Percentiles rank a stretch among this genome's conserved stretches.
Conservation (phyloP, 768 basidiomycete species). For the Cystobasidium onofrii region DNA sequence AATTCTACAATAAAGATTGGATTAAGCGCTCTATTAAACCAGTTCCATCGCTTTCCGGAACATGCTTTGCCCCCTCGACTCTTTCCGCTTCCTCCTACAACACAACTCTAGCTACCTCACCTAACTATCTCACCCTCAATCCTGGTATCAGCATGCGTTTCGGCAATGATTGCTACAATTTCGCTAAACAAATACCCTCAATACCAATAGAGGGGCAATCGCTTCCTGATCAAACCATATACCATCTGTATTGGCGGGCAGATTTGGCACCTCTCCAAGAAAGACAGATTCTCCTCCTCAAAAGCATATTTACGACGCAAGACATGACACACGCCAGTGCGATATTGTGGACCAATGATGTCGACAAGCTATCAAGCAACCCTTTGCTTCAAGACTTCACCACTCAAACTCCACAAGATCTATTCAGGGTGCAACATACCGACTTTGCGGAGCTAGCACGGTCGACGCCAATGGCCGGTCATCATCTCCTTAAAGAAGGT, state of each 20-base stretch:
- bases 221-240: constrained; percentile 51
- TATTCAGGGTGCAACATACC: constrained; percentile 58
- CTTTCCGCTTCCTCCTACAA: constrained; percentile 57
- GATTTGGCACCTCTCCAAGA: constrained; percentile 73
- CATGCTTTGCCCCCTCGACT: constrained; percentile 60
- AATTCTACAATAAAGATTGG: constrained; percentile 71
- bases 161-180: constrained; percentile 85
- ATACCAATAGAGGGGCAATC: constrained; percentile 36
- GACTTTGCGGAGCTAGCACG: constrained; percentile 60
- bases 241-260: constrained; percentile 88
- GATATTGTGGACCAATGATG: constrained; percentile 86
- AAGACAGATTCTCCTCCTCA: constrained; percentile 82
- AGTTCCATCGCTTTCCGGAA: constrained; percentile 57
- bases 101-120: constrained; percentile 57
- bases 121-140: constrained; percentile 62
- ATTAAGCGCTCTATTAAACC: constrained; percentile 62
- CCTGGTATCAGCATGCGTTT: constrained; percentile 69
- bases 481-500: constrained; percentile 53
- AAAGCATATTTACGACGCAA: constrained; percentile 90
- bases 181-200: constrained; percentile 67
- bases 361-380: constrained; percentile 49
- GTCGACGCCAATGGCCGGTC: constrained; percentile 69
- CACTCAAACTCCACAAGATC: constrained; percentile 58
- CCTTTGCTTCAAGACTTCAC: constrained; percentile 54
- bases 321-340: constrained; percentile 57